phyloP scores from a whole-genome alignment of 2,329 filamentous ascomycete species.

The Epicoccum nigrum region DNA sequence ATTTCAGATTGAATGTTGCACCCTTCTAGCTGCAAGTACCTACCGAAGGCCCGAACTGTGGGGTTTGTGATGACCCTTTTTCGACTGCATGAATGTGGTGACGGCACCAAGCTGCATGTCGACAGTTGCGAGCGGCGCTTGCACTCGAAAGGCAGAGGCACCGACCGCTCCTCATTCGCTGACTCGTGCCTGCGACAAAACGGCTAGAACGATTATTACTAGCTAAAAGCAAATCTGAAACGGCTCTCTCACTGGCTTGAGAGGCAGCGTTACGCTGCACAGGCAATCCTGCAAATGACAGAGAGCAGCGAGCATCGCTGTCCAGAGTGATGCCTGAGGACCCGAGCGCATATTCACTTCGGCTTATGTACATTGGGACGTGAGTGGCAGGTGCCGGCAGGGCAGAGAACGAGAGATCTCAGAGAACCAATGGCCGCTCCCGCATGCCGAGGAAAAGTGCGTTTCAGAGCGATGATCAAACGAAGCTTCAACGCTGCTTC shows the following conservation, averaged over 20 bases:
- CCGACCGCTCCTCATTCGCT: constrained; percentile 35
- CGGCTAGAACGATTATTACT: constrained; percentile 31
- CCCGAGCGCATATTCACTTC: neutral
- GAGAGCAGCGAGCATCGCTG: constrained; percentile 15
- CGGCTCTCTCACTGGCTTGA: constrained; percentile 39
- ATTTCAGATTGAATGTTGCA: neutral
- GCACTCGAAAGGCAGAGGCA: constrained; percentile 30
- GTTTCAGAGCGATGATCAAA: constrained; percentile 50
- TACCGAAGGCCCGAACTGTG: constrained; percentile 17
- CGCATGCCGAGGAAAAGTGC: constrained; percentile 24
- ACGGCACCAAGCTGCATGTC: constrained; percentile 29
- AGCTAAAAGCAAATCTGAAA: constrained; percentile 46
- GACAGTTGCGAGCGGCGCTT: constrained; percentile 37
- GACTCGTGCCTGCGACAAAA: constrained; percentile 30
- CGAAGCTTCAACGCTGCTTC: constrained; percentile 40
- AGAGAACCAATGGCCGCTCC: constrained; percentile 24
- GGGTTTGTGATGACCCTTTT: constrained; percentile 33
- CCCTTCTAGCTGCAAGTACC: neutral
- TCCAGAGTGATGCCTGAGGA: constrained; percentile 16
- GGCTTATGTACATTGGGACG: neutral
- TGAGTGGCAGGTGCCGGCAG: neutral
- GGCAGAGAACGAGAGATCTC: constrained; percentile 10
- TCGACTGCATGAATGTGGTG: constrained; percentile 40
- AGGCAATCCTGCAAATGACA: constrained; percentile 13
- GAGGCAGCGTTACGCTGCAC: constrained; percentile 41